These are phyloP conservation scores for Neurospora sp. DNA, from an alignment of 495 filamentous ascomycete genomes.

Conservation along the genomic window DNA sequence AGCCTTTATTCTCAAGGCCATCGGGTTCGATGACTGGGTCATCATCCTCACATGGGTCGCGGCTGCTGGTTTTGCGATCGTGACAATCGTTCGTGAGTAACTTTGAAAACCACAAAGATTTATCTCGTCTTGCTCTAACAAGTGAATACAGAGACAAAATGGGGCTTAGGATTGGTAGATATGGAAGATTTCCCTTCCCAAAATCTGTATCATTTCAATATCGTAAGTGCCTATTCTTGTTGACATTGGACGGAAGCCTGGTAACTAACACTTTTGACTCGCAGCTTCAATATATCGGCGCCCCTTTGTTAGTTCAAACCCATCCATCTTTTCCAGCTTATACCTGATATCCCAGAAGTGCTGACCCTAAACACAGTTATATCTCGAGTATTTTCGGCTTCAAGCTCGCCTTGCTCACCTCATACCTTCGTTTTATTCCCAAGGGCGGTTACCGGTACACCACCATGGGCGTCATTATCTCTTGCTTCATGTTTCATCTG, in stretches of 20 bases:
- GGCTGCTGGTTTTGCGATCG: conserved; percentile 17
- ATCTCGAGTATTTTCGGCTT: conserved; percentile 39
- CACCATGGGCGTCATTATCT: conserved; percentile 24
- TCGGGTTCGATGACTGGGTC: conserved; percentile 29
- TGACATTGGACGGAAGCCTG: neutral
- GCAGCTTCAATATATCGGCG: conserved; percentile 31
- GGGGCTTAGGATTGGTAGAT: conserved; percentile 27
- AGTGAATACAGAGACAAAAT: conserved; percentile 27
- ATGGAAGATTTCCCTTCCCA: conserved; percentile 22
- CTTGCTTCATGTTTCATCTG: conserved; percentile 23
- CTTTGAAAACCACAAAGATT: neutral
- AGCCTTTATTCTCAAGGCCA: conserved; percentile 21
- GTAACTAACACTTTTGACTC: neutral
- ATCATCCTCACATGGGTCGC: conserved; percentile 28
- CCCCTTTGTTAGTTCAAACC: conserved; percentile 26
- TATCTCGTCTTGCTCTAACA: neutral
- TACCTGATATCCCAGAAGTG: neutral
- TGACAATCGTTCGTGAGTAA: conserved; percentile 22
- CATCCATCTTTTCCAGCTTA: neutral
- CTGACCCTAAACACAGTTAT: conserved; percentile 20
- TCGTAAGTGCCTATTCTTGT: conserved; percentile 14
- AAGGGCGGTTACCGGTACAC: conserved; percentile 27
- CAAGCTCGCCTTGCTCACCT: conserved; percentile 40
- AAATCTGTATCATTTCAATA: conserved; percentile 29
- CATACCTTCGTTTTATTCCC: conserved; percentile 41